Percentiles rank a stretch among this genome's conserved stretches.
phyloP scores from a whole-genome alignment of 2,329 filamentous ascomycete genomes.

The Xylaria sp. region DNA sequence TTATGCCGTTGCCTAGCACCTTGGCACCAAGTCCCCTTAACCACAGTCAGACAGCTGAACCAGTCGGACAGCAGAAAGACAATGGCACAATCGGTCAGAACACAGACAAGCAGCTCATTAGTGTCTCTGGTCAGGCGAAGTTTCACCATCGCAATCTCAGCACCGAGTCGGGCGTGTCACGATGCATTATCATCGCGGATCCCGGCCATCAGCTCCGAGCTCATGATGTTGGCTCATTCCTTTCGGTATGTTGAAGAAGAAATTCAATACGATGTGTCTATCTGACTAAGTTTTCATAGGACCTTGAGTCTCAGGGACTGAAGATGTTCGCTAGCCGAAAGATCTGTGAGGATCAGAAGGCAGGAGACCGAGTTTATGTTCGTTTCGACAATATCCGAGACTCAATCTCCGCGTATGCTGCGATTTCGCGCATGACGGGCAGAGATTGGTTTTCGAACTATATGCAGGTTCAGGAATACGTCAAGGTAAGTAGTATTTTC shows the following conservation, averaged over 20 bases:
- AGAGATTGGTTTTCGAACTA: conserved; percentile 44
- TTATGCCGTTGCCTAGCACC: conserved; percentile 45
- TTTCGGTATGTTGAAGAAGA: conserved; percentile 38
- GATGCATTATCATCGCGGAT: conserved; percentile 40
- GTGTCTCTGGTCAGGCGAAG: conserved; percentile 17
- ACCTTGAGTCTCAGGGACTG: conserved; percentile 34
- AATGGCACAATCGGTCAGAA: conserved; percentile 13
- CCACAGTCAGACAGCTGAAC: conserved; percentile 17
- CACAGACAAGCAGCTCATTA: conserved; percentile 9
- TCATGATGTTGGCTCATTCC: conserved; percentile 39
- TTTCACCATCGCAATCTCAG: conserved; percentile 39
- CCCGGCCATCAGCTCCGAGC: conserved; percentile 28
- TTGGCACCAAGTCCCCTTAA: conserved; percentile 26
- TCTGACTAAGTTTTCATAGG: conserved; percentile 32
- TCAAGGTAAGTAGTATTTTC: conserved; percentile 30
- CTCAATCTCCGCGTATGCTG: conserved; percentile 46
- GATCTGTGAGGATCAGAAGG: conserved; percentile 27
- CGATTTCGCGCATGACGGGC: conserved; percentile 37
- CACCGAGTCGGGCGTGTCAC: conserved; percentile 41
- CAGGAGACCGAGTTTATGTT: conserved; percentile 44
- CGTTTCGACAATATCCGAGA: conserved; percentile 58
- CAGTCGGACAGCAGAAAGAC: conserved; percentile 17
- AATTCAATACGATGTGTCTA: background rate
- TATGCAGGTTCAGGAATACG: conserved; percentile 42
- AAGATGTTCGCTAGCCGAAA: conserved; percentile 37